Evolutionary conservation across 148 eudicot species (phyloP), one percentile per base, ranked within the genome.

Genomic region (Heliamphora exappendiculata): DNA sequence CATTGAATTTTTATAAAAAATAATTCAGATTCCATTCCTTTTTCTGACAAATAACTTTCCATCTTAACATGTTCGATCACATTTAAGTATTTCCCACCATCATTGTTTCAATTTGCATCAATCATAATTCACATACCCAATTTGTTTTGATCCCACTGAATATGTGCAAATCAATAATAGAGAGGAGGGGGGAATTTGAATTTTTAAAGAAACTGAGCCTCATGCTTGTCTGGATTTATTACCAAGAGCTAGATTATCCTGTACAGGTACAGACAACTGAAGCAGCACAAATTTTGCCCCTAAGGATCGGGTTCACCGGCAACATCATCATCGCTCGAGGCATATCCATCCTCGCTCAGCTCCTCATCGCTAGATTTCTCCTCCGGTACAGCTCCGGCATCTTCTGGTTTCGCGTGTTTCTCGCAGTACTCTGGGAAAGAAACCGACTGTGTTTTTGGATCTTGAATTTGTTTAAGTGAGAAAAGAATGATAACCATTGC

Each of bases 351-450:
- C 74, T 88, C 96, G 69, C 96, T 91, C 76, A 85, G 75, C 76
- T 92, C 97, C 66, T 91, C 97, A 57, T 93, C 97, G 59, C 91
- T 89, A 14, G 93, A 86, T 68, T 78, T 79, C 68, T 85, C 86
- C 62, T 87, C 86, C 0, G 89, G 81, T 4, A 44, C 76, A 65
- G 86, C 89, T 59, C 93, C 93, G 20, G 81, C 83, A 59, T 89
- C 89, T 72, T 86, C 93, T 42, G 90, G 85, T 80, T 84, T 89
- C 8, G 93, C 93, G 31, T 87, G 84, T 77, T 82, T 87, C 81
- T 90, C 86, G 65, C 93, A 90, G 80, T 81, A 92, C 73, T 94
- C 98, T 94, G 86, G n/a, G n/a, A n/a, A n/a, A n/a, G n/a, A n/a
- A n/a, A n/a, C n/a, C n/a, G n/a, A n/a, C n/a, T n/a, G n/a, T n/a